Conservation (phyloP, 768 basidiomycete species). For the Tricholomella constricta region DNA sequence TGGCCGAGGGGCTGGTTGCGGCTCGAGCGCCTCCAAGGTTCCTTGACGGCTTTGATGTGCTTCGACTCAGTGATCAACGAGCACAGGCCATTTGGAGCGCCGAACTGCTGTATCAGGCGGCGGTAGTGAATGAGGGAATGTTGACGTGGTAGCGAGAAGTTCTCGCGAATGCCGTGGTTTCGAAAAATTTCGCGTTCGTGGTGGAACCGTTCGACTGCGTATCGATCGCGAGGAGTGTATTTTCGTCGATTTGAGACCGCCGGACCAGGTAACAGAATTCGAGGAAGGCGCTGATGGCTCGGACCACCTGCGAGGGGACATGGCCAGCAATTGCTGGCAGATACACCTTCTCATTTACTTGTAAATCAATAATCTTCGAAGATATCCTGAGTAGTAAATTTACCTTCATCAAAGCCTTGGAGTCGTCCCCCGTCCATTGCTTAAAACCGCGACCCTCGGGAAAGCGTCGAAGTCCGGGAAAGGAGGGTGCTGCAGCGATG, state of each 20-base stretch:
- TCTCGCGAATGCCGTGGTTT: neutral
- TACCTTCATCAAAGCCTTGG: slow-evolving; percentile 36
- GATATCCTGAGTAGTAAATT: no score
- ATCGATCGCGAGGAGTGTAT: no score
- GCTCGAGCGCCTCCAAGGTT: neutral
- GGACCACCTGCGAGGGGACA: no score
- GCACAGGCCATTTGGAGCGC: no score
- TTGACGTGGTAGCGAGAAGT: slow-evolving; percentile 3
- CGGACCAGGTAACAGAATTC: neutral
- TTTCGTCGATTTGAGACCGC: neutral
- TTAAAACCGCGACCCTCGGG: no score
- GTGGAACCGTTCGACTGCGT: neutral
- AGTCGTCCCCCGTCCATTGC: slow-evolving; percentile 5
- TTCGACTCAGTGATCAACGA: no score
- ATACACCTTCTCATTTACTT: no score
- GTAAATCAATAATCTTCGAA: no score
- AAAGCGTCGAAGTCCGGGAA: no score
- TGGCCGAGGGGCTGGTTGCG: slow-evolving; percentile 5
- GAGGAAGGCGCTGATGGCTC: neutral
- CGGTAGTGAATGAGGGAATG: slow-evolving; percentile 2
- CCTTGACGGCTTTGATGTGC: no score
- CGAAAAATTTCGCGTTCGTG: neutral
- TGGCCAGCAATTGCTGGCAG: neutral
- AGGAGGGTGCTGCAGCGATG: neutral
- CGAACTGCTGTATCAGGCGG: no score